Percentiles rank a stretch among this genome's conserved stretches.
Conservation (phyloP, 257 asterid species). For the Lycium barbarum region DNA sequence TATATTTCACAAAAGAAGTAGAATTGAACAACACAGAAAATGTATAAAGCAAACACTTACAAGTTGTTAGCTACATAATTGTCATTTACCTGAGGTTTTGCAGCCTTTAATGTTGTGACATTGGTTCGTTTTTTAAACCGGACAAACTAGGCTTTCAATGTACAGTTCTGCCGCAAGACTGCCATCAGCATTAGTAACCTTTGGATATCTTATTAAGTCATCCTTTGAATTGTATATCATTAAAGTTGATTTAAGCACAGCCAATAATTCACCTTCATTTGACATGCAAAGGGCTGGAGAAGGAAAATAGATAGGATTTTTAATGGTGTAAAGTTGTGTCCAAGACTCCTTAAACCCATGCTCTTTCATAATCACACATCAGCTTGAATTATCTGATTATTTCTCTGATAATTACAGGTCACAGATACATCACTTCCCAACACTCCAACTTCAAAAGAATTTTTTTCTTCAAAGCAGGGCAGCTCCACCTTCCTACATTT, state of each 20-base stretch:
- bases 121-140: background rate
- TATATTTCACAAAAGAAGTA: background rate
- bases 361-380: too few relatives aligned
- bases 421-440: too few relatives aligned
- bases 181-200: constrained; percentile 17
- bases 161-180: background rate
- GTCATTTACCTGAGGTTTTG: background rate
- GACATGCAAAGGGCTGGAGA: too few relatives aligned
- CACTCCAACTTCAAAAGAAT: too few relatives aligned
- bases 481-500: constrained; percentile 29
- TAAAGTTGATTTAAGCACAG: too few relatives aligned
- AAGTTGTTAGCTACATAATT: background rate
- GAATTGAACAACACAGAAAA: background rate
- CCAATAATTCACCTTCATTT: too few relatives aligned
- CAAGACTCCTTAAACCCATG: too few relatives aligned
- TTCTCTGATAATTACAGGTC: too few relatives aligned
- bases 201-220: constrained; percentile 40
- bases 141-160: background rate
- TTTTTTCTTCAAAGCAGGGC: constrained; percentile 38
- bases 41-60: background rate
- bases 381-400: too few relatives aligned
- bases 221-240: constrained; percentile 44
- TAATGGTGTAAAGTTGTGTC: too few relatives aligned
- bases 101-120: background rate
- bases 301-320: too few relatives aligned